Conservation (phyloP, 352 stramenopile species). For the Halophytophthora polymorphica region DNA sequence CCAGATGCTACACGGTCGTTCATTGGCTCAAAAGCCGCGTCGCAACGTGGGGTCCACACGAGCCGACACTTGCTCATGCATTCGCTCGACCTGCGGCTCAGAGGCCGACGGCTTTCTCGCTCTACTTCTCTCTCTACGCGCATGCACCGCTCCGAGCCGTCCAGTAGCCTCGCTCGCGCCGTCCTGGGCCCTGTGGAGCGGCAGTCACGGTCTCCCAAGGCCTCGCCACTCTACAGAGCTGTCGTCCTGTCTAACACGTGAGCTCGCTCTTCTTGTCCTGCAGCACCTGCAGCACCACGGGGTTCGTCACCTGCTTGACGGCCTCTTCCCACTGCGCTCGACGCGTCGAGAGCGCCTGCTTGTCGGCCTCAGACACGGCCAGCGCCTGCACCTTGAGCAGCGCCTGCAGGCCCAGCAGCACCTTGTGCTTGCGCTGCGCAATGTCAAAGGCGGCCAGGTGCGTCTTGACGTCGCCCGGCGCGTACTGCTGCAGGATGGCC, state of each 20-base stretch:
- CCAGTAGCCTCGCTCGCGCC: too few species aligned
- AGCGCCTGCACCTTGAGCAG: constrained; percentile 58
- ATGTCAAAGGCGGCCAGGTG: constrained; percentile 78
- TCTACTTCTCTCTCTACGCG: background rate
- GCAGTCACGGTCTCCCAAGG: too few species aligned
- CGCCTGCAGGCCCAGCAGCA: constrained; percentile 73
- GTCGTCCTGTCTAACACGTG: constrained; percentile 31
- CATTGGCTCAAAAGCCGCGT: too few species aligned
- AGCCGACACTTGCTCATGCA: too few species aligned
- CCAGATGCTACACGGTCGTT: too few species aligned
- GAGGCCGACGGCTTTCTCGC: background rate
- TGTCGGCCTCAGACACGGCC: constrained; percentile 17
- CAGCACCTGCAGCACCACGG: constrained; percentile 56
- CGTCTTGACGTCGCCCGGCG: constrained; percentile 51
- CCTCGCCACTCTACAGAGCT: too few species aligned
- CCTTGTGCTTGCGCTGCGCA: constrained; percentile 68
- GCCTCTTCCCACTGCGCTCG: constrained; percentile 42
- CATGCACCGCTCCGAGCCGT: too few species aligned
- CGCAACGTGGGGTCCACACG: too few species aligned
- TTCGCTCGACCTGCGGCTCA: background rate
- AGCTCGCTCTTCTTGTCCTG: constrained; percentile 62
- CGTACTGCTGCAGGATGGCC: constrained; percentile 64
- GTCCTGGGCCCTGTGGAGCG: too few species aligned
- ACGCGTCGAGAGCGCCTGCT: constrained; percentile 37
- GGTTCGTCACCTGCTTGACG: constrained; percentile 56